Conservation (phyloP, 1,284 basidiomycete species). For the Exobasidium rhododendri region DNA sequence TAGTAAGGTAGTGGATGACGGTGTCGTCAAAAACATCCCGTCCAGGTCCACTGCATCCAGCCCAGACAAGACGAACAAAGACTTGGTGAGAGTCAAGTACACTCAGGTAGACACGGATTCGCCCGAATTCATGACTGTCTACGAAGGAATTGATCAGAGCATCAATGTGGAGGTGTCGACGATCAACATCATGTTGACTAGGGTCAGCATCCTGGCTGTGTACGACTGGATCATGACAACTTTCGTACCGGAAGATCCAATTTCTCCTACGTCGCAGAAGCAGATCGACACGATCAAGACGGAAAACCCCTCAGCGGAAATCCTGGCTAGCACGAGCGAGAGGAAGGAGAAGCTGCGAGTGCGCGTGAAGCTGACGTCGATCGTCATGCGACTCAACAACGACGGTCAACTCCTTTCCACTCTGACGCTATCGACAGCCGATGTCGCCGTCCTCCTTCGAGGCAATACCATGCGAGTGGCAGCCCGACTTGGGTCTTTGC, state of each 20-base stretch:
- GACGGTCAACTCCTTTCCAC: constrained; percentile 73
- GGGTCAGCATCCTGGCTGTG: constrained; percentile 83
- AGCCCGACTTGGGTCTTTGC: constrained; percentile 80
- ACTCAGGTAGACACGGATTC: constrained; percentile 72
- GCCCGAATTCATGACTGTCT: constrained; percentile 77
- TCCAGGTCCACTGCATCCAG: not conserved
- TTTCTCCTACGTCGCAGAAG: constrained; percentile 1
- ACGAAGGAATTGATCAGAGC: constrained; percentile 83
- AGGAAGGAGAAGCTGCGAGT: constrained; percentile 71
- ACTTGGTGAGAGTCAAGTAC: constrained; percentile 83
- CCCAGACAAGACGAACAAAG: constrained; percentile 43
- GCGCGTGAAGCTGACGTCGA: constrained; percentile 78
- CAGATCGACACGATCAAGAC: constrained; percentile 17
- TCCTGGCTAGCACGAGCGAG: constrained; percentile 7
- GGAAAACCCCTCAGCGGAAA: constrained; percentile 19
- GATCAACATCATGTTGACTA: constrained; percentile 82
- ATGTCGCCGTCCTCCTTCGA: constrained; percentile 75
- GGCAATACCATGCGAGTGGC: constrained; percentile 74
- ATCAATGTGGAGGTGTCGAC: constrained; percentile 88
- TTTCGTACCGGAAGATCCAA: constrained; percentile 34
- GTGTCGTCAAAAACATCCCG: not conserved
- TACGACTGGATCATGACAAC: constrained; percentile 96
- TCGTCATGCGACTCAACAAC: constrained; percentile 80
- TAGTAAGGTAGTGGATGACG: constrained; percentile 60
- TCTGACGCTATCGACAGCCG: constrained; percentile 83